Conservation (phyloP, 331 rosid species). For the Stylosanthes scabra region DNA sequence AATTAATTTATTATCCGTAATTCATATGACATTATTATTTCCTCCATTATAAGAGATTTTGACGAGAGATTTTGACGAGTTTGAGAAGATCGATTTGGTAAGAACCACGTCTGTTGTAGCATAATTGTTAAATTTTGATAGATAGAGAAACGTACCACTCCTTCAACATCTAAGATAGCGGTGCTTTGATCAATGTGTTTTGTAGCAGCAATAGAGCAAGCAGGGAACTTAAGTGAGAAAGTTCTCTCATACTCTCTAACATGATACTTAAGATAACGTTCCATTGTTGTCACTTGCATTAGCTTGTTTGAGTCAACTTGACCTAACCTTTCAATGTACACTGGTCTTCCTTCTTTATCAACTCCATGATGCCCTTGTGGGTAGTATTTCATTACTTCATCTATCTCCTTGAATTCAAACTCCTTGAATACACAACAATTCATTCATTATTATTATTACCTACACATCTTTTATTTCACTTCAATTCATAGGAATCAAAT, state of each 20-base stretch:
- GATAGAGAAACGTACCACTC: slow-evolving; percentile 65
- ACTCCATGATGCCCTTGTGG: slow-evolving; percentile 98
- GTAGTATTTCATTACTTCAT: slow-evolving; percentile 85
- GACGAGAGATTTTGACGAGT: too few relatives aligned
- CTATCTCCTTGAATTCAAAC: slow-evolving; percentile 80
- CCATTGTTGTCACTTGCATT: slow-evolving; percentile 90
- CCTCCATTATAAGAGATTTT: too few relatives aligned
- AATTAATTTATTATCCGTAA: too few relatives aligned
- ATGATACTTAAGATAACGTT: slow-evolving; percentile 83
- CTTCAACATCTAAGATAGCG: slow-evolving; percentile 95
- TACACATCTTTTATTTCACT: too few relatives aligned
- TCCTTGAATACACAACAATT: slow-evolving; percentile 51
- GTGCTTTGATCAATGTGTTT: slow-evolving; percentile 96
- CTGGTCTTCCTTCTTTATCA: slow-evolving; percentile 88
- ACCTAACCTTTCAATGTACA: slow-evolving; percentile 92
- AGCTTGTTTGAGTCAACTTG: slow-evolving; percentile 83
- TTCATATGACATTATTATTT: too few relatives aligned
- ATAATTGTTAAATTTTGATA: too few relatives aligned
- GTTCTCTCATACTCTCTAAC: slow-evolving; percentile 92
- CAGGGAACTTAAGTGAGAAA: slow-evolving; percentile 73
- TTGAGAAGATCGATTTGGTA: too few relatives aligned
- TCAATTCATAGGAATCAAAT: neutral
- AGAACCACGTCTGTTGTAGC: too few relatives aligned
- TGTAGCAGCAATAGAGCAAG: slow-evolving; percentile 89
- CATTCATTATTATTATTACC: too few relatives aligned